Evolutionary conservation across 805 yeast genomes (phyloP).

Genomic region (Spathaspora sp.): DNA sequence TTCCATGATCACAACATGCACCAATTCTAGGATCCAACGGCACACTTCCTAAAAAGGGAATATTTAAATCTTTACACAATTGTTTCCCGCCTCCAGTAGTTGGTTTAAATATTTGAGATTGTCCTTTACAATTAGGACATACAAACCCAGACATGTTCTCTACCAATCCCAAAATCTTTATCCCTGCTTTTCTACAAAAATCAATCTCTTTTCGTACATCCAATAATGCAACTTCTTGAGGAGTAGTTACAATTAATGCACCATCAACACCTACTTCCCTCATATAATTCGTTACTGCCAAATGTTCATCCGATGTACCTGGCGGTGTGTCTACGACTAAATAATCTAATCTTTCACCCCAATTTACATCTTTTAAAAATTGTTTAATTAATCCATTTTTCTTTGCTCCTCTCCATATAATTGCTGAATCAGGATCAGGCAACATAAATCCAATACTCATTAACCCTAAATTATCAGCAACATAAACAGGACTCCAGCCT

Average conservation of each 20-base stretch:
- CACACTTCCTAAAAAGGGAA: constrained; percentile 85
- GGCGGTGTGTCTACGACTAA: constrained; percentile 96
- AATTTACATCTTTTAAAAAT: constrained; percentile 88
- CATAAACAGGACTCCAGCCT: constrained; percentile 97
- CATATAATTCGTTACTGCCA: constrained; percentile 82
- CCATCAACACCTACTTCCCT: constrained; percentile 93
- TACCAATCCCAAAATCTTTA: constrained; percentile 81
- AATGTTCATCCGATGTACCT: constrained; percentile 96
- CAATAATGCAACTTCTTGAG: constrained; percentile 92
- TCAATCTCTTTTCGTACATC: constrained; percentile 96
- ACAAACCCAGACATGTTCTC: constrained; percentile 99
- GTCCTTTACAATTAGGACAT: constrained; percentile 90
- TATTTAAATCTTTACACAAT: constrained; percentile 71
- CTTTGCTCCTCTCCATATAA: constrained; percentile 97
- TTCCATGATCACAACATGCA: constrained; percentile 80
- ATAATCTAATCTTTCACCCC: constrained; percentile 83
- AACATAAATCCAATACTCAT: constrained; percentile 95
- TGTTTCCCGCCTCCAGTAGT: constrained; percentile 96
- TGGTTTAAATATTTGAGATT: constrained; percentile 85
- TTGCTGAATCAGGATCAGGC: constrained; percentile 89
- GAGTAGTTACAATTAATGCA: constrained; percentile 91
- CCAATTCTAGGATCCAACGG: constrained; percentile 97
- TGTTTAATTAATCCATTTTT: constrained; percentile 91
- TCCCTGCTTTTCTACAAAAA: constrained; percentile 88
- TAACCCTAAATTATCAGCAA: constrained; percentile 89